Evolutionary conservation across 1,139 yeast genomes (phyloP), one percentile per base, ranked within the genome.

Genomic region (Ashbya aceris): DNA sequence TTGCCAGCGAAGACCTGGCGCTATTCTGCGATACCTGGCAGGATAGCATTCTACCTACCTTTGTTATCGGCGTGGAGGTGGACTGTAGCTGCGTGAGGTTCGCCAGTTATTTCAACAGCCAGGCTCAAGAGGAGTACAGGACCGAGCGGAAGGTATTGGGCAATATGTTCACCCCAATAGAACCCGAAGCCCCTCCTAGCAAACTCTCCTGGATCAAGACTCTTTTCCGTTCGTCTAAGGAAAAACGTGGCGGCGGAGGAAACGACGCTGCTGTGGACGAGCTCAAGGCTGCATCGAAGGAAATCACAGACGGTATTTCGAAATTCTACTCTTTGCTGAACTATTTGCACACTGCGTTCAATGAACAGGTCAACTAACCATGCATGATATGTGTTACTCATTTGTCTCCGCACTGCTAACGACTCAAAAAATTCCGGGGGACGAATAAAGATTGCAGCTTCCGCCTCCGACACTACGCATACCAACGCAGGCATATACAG

Each of bases 121-220:
- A 32, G 12, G n/a, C 13, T 10, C 20, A n/a, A 10, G 17, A 14
- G 11, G 37, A 34, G 8, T 34, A 34, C 29, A 6, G 27, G 8
- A 34, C 37, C 5, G 37, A 34, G 14, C 20, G 37, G 14, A 17
- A 14, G 4, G 29, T 34, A 6, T 34, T 34, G 29, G 37, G 37
- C n/a, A 34, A 4, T 14, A 10, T 34, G 11, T 34, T 34, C 14
- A 4, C 37, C 4, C 11, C 29, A n/a, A 23, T n/a, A 7, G 14
- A 17, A 9, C 11, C n/a, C 11, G 11, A 17, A 27, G 11, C 37
- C 29, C 10, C 27, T 10, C n/a, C 37, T 20, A 23, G 29, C 11
- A 34, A 34, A 23, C n/a, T 34, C 11, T n/a, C 13, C 37, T 34
- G 37, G 37, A n/a, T 34, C 14, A 34, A 34, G 29, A n/a, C 37